phyloP scores from a whole-genome alignment of 1,284 basidiomycete species.

The Cryptococcus depauperatus region DNA sequence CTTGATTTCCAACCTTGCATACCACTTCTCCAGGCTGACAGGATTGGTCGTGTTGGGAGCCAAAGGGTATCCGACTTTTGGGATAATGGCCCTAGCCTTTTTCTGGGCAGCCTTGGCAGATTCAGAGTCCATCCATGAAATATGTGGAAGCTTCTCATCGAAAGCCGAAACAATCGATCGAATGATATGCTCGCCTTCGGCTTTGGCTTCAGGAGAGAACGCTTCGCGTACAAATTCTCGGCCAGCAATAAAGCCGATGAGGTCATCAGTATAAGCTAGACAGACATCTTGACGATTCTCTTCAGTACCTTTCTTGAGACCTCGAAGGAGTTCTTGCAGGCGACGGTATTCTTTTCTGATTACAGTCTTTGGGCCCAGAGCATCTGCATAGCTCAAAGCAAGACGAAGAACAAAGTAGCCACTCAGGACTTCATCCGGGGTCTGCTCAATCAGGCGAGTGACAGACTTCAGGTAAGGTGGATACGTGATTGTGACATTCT shows the following conservation, averaged over 20 bases:
- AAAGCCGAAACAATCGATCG: constrained; percentile 79
- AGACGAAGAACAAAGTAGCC: constrained; percentile 74
- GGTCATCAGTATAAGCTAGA: constrained; percentile 43
- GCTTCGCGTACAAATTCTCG: constrained; percentile 73
- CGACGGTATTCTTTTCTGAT: constrained; percentile 64
- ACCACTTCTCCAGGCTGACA: constrained; percentile 64
- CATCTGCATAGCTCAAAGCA: constrained; percentile 57
- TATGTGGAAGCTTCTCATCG: constrained; percentile 63
- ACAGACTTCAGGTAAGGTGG: constrained; percentile 69
- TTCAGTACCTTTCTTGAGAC: constrained; percentile 77
- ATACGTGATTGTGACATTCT: constrained; percentile 68
- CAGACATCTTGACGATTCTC: constrained; percentile 67
- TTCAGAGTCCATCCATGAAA: constrained; percentile 87
- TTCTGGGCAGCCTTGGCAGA: constrained; percentile 73
- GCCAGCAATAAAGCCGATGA: constrained; percentile 50
- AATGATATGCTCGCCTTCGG: constrained; percentile 76
- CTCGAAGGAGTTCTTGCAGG: constrained; percentile 64
- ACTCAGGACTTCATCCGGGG: constrained; percentile 59
- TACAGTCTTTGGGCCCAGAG: constrained; percentile 63
- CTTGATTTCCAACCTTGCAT: constrained; percentile 59
- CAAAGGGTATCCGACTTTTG: constrained; percentile 59
- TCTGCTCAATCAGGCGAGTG: constrained; percentile 60
- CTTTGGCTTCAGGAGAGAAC: constrained; percentile 71
- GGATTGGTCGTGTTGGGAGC: constrained; percentile 74
- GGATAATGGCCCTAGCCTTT: constrained; percentile 53